Percentiles rank a stretch among this genome's conserved stretches.
phyloP scores from a whole-genome alignment of 2,329 filamentous ascomycete species.

The Talaromyces sp. region DNA sequence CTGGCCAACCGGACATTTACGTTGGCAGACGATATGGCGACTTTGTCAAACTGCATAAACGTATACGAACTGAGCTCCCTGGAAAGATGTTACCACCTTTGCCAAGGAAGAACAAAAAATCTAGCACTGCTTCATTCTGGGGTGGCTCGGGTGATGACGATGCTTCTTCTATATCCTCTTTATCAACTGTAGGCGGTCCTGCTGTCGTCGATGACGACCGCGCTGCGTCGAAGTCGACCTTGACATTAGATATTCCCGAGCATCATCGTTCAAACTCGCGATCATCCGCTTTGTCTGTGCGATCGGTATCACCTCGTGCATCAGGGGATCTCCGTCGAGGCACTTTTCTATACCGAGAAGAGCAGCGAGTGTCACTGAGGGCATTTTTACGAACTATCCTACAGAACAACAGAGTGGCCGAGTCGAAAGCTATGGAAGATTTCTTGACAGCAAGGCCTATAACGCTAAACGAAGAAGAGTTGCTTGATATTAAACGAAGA shows the following conservation, averaged over 20 bases:
- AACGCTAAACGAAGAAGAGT: conserved; percentile 74
- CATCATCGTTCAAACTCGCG: conserved; percentile 30
- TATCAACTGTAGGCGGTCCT: conserved; percentile 64
- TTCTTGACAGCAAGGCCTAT: conserved; percentile 76
- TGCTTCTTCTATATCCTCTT: conserved; percentile 74
- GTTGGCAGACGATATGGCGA: conserved; percentile 85
- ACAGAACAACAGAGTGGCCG: conserved; percentile 77
- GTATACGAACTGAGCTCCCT: conserved; percentile 77
- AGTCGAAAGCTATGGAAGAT: conserved; percentile 76
- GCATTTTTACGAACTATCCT: conserved; percentile 86
- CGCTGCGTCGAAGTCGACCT: conserved; percentile 14
- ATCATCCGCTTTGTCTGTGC: conserved; percentile 26
- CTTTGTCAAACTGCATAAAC: conserved; percentile 75
- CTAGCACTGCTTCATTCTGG: conserved; percentile 60
- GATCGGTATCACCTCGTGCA: conserved; percentile 25
- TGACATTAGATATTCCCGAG: conserved; percentile 29
- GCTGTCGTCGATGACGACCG: conserved; percentile 33
- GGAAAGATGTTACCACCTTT: conserved; percentile 84
- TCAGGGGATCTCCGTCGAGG: conserved; percentile 50
- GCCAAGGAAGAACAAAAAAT: conserved; percentile 88
- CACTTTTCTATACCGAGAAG: conserved; percentile 74
- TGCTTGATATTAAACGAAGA: conserved; percentile 72
- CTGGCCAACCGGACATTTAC: conserved; percentile 71
- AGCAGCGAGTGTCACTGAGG: conserved; percentile 83
- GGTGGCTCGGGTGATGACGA: conserved; percentile 67